These are phyloP conservation scores for Coniochaeta pulveracea DNA, from an alignment of 2,329 filamentous ascomycete species.

Conservation along the genomic window DNA sequence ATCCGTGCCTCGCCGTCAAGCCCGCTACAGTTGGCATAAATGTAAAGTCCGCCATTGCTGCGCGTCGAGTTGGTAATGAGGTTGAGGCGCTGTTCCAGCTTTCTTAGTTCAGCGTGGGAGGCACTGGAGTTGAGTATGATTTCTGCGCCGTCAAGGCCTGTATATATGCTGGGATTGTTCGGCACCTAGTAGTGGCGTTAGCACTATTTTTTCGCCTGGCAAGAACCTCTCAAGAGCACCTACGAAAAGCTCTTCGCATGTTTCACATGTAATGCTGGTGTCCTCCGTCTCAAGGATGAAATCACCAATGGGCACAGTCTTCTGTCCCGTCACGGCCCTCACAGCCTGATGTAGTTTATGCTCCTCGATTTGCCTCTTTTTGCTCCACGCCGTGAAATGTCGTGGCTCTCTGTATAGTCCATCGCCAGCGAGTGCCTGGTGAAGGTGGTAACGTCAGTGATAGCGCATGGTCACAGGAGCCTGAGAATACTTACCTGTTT, in stretches of 20 bases:
- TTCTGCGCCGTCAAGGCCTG: slow-evolving; percentile 45
- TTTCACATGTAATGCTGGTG: slow-evolving; percentile 8
- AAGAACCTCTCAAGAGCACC: too few species aligned
- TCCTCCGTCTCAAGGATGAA: slow-evolving; percentile 20
- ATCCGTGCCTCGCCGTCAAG: slow-evolving; percentile 47
- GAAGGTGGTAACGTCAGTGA: slow-evolving; percentile 11
- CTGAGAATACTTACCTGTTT: too few species aligned
- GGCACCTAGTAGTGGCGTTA: too few species aligned
- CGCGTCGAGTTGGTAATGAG: slow-evolving; percentile 56
- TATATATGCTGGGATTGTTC: not conserved
- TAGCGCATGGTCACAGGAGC: too few species aligned
- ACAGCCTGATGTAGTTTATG: slow-evolving; percentile 13
- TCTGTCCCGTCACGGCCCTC: slow-evolving; percentile 18
- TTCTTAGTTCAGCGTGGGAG: slow-evolving; percentile 48
- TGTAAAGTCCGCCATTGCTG: slow-evolving; percentile 27
- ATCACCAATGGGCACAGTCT: slow-evolving; percentile 28
- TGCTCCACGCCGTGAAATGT: slow-evolving; percentile 28
- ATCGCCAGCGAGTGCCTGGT: slow-evolving; percentile 22
- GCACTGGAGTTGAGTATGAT: slow-evolving; percentile 62
- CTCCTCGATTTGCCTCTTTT: slow-evolving; percentile 15
- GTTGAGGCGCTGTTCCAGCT: slow-evolving; percentile 51
- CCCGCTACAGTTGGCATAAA: slow-evolving; percentile 49
- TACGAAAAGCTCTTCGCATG: slow-evolving; percentile 17
- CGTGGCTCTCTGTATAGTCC: slow-evolving; percentile 27
- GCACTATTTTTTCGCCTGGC: not conserved